Evolutionary conservation across 805 yeast species (phyloP).

Genomic region (Wickerhamomyces queroliae): DNA sequence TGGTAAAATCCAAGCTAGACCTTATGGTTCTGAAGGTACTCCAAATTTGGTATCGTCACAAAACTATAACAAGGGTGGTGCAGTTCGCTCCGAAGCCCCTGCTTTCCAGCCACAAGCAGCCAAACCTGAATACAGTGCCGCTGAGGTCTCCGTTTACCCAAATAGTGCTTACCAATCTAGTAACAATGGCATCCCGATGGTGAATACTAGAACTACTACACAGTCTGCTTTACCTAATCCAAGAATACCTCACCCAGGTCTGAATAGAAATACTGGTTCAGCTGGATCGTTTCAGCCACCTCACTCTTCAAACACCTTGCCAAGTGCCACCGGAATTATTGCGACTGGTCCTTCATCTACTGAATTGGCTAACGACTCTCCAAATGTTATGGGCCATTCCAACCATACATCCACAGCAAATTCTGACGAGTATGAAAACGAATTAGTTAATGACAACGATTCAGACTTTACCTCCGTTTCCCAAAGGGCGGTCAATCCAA

Average conservation of each 20-base stretch:
- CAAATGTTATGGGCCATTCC: constrained; percentile 3
- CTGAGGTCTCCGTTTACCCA: constrained; percentile 7
- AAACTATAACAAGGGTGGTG: constrained; percentile 18
- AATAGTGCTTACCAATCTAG: constrained; percentile 10
- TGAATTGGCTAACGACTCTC: neutral
- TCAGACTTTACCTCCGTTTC: constrained; percentile 78
- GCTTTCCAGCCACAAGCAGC: constrained; percentile 17
- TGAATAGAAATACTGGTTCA: too few relatives aligned
- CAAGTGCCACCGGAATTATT: neutral
- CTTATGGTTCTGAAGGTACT: constrained; percentile 13
- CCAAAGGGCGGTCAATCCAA: constrained; percentile 67
- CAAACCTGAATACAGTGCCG: constrained; percentile 16
- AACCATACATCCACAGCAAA: constrained; percentile 5
- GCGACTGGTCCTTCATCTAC: neutral
- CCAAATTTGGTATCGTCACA: constrained; percentile 21
- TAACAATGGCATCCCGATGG: too few relatives aligned
- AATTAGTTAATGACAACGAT: constrained; percentile 23
- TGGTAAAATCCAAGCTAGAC: neutral
- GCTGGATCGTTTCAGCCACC: neutral
- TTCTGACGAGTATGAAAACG: constrained; percentile 13
- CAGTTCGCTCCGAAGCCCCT: constrained; percentile 19
- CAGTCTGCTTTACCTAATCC: too few relatives aligned
- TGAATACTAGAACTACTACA: too few relatives aligned
- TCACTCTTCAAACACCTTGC: neutral
- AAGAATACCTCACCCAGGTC: too few relatives aligned